Base-by-base conservation (phyloP, 805 yeast genomes). In the Lipomyces anomalus region DNA sequence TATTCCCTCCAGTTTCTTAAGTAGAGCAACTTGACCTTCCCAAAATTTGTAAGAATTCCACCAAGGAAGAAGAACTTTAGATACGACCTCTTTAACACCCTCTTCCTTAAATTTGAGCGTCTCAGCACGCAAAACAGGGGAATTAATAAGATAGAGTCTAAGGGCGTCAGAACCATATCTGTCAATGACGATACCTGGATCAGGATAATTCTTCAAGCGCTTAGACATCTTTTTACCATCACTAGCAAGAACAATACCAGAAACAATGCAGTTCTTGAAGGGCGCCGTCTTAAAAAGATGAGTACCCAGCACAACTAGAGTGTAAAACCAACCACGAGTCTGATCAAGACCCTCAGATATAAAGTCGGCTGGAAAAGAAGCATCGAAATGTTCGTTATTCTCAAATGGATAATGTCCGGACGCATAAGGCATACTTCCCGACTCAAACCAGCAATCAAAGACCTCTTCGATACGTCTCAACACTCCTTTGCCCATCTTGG, bases 151-250 rank as follows among this genome's bases (percentile, higher is more conserved):
- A 66, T 92, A 92, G 62, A 92, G 74, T 69, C 99, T 83, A 62
- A 92, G 74, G 23, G 99, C 96, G 72, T 92, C 99, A 37, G 99
- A 95, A 74, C 99, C 99, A 62, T 86, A 89, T 64, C 80, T 81
- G 56, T 84, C 76, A 63, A 92, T 75, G 50, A 92, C 82, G 55
- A 78, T 67, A 55, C 70, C 74, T 55, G 98, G 97, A 70, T 92
- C 97, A 53, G 99, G 99, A 67, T 92, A 92, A 69, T 92, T 92
- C 75, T 92, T 89, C 64, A 92, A 79, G 61, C 97, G 82, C 75
- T 92, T 92, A 36, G 98, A 92, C 99, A 92, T 92, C 74, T 92
- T 92, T 73, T 89, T 92, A 68, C 99, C 99, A 65, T 92, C 99
- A 37, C 92, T 81, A 38, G 99, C 99, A 57, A 92, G 76, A 37